Base-by-base conservation (phyloP, 495 filamentous ascomycete species). In the Penicillium steckii region DNA sequence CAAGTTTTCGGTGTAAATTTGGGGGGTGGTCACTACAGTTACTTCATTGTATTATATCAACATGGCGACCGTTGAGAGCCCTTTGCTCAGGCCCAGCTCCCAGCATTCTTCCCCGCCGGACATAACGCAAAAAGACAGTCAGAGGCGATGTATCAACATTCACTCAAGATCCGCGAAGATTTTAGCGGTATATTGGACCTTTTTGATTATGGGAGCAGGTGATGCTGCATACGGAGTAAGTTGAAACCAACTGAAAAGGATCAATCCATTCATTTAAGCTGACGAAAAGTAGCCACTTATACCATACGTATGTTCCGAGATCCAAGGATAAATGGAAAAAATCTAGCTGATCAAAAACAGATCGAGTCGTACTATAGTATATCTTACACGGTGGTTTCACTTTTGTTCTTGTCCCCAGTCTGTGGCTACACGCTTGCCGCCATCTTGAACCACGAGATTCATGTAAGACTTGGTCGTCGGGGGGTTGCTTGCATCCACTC, bases 201-300 rank as follows among this genome's bases (percentile, higher is more conserved):
- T 95, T 60, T 68, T 89, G 8, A 77, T 88, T 8, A 83, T 92
- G 80, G 90, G 90, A 12, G 76, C 81, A 62, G 91, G 88, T 63
- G 90, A 95, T 70, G 85, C 83, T 24, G 85, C 86, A 3, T 85
- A 86, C 55, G 89, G 89, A n/a, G 86, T 88, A 71, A 72, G 83
- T 55, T 18, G 13, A 10, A 10, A 27, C 26, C 26, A 10, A 27
- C 10, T 27, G n/a, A n/a, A n/a, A n/a, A n/a, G n/a, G n/a, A n/a
- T n/a, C n/a, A n/a, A n/a, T n/a, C n/a, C n/a, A n/a, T n/a, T n/a
- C n/a, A n/a, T n/a, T n/a, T n/a, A n/a, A n/a, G n/a, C n/a, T n/a
- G n/a, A n/a, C n/a, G n/a, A n/a, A n/a, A 7, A 17, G 7, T 22
- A 84, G 80, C 77, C 85, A 55, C 70, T 89, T 26, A 80, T 88